Evolutionary conservation across 257 asterid species (phyloP).

Genomic region (Lavandula angustifolia): DNA sequence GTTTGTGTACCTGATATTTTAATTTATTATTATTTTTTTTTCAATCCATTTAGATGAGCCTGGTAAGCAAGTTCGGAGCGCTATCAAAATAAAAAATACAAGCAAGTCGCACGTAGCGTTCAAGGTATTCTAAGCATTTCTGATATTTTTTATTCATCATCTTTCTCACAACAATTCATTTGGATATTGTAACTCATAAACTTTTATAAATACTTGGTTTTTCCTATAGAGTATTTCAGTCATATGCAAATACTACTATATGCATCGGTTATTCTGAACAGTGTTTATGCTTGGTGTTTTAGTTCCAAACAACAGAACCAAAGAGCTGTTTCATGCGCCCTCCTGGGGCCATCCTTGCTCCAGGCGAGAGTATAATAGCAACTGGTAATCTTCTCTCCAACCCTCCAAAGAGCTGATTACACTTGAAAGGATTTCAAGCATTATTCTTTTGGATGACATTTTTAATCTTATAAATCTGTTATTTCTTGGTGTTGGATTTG

Average conservation of each 20-base stretch:
- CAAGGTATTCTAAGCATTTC: slow-evolving; percentile 52
- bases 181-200: slow-evolving; percentile 3
- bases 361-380: slow-evolving; percentile 90
- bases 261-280: slow-evolving; percentile 22
- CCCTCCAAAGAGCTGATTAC: too few relatives aligned
- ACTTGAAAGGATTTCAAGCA: not conserved
- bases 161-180: slow-evolving; percentile 12
- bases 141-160: slow-evolving; percentile 3
- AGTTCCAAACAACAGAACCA: slow-evolving; percentile 98
- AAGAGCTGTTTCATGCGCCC: slow-evolving; percentile 99
- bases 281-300: slow-evolving; percentile 33
- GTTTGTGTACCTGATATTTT: slow-evolving; percentile 10
- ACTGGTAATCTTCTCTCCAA: slow-evolving; percentile 53
- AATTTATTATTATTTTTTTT: not conserved
- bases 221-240: slow-evolving; percentile 9
- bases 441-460: slow-evolving; percentile 5
- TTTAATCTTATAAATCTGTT: slow-evolving; percentile 5
- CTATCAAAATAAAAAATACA: slow-evolving; percentile 78
- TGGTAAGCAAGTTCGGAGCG: slow-evolving; percentile 93
- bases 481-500: slow-evolving; percentile 33
- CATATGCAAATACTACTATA: slow-evolving; percentile 5
- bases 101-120: slow-evolving; percentile 97
- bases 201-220: slow-evolving; percentile 15
- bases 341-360: slow-evolving; percentile 91
- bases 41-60: slow-evolving; percentile 69